These are phyloP conservation scores for Trichoderma virens DNA, from an alignment of 495 filamentous ascomycete species.

Conservation along the genomic window DNA sequence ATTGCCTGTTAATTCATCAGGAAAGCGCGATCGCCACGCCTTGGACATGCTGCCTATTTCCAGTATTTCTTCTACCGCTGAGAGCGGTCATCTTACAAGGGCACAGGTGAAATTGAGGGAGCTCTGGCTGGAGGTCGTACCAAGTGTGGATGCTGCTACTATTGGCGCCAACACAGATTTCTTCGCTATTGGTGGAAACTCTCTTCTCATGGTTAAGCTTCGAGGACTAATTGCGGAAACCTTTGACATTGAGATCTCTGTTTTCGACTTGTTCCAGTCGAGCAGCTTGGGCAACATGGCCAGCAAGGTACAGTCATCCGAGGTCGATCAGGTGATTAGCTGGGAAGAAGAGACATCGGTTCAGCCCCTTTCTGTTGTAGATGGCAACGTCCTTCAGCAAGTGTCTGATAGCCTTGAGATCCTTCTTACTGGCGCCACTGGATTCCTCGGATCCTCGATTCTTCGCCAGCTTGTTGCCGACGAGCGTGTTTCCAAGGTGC, in stretches of 20 bases:
- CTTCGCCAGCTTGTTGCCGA: conserved; percentile 15
- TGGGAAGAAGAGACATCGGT: conserved; percentile 21
- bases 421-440: conserved; percentile 26
- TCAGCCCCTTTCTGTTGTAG: neutral
- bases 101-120: neutral
- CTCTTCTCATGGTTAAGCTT: conserved; percentile 25
- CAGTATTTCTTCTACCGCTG: neutral
- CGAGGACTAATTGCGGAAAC: conserved; percentile 15
- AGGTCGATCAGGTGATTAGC: conserved; percentile 10
- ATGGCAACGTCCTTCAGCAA: neutral
- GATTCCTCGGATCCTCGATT: conserved; percentile 21
- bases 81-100: neutral
- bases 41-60: conserved; percentile 28
- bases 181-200: conserved; percentile 34
- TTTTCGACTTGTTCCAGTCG: conserved; percentile 21
- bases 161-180: conserved; percentile 23
- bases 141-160: neutral
- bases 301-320: conserved; percentile 11
- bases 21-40: conserved; percentile 36
- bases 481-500: conserved; percentile 12
- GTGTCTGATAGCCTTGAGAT: conserved; percentile 10
- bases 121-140: conserved; percentile 12
- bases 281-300: conserved; percentile 27
- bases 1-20: conserved; percentile 32
- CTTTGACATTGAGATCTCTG: conserved; percentile 12